Conservation (phyloP, 306 rosid species). For the Trifolium fragiferum region DNA sequence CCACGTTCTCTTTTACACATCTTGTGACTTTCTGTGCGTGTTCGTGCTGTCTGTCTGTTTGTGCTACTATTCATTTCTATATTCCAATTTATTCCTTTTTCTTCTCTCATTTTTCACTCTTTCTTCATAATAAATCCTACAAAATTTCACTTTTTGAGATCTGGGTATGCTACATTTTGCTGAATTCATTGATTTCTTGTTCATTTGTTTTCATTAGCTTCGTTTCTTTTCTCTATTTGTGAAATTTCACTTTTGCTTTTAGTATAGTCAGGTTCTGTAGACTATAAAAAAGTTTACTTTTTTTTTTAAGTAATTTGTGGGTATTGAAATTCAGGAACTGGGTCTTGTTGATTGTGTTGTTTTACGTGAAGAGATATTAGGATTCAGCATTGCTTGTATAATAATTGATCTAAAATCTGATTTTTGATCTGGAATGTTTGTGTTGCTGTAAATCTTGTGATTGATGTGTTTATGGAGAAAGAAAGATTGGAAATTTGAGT, state of each 20-base stretch:
- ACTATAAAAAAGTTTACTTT: conserved; percentile 36
- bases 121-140: not conserved
- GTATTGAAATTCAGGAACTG: conserved; percentile 39
- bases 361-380: conserved; percentile 13
- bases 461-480: not conserved
- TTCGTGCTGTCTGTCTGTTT: not conserved
- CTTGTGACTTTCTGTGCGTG: not conserved
- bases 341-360: conserved; percentile 41
- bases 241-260: conserved; percentile 32
- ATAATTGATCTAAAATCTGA: conserved; percentile 41
- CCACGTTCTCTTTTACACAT: conserved; percentile 17
- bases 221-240: conserved; percentile 18
- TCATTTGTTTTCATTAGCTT: not conserved
- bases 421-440: conserved; percentile 40
- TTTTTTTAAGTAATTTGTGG: conserved; percentile 34
- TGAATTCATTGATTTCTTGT: no score
- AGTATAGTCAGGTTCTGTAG: conserved; percentile 24
- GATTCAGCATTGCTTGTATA: conserved; percentile 29
- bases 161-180: conserved; percentile 20
- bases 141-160: not conserved
- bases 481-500: conserved; percentile 31
- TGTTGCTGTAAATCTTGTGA: not conserved
- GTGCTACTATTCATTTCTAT: not conserved
- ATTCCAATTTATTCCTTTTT: not conserved
- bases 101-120: not conserved